Evolutionary conservation across 2,329 filamentous ascomycete species (phyloP), one percentile per base, ranked within the genome.

Genomic region (Fusarium continuum): DNA sequence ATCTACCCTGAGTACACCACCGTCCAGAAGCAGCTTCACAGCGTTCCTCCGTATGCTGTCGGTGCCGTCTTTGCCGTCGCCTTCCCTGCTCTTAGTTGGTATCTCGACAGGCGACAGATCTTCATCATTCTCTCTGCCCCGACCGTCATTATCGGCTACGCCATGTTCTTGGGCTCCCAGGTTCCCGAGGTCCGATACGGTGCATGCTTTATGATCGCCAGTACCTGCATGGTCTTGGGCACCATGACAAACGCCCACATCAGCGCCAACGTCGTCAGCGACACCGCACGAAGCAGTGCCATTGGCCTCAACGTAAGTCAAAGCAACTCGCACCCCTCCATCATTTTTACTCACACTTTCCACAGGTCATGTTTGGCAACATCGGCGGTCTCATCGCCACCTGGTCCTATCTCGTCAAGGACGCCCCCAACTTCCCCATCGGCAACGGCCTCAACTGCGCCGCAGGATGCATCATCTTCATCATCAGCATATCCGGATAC

Each of bases 311-410:
- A 71, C 38, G 69, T 72, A 65, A 64, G 68, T 55, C 8, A 23
- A 5, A 1, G 4, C 1, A 3, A 19, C 8, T 4, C 28, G 7
- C 13, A 16, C 3, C 4, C 5, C 10, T 11, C 9, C 2, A 5
- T 0, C 8, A n/a, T 5, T 4, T 16, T 8, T 20, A 14, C 51
- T 55, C 13, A 67, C 49, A 51, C 23, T 3, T 17, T 23, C 25
- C 6, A 4, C 8, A 71, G 69, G 69, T 71, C 52, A 71, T 71
- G 69, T 72, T 71, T 65, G 69, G 69, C 6, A 71, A 71, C 22
- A 55, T 91, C n/a, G 90, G 90, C 3, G 90, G 89, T 0, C 73
- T 91, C 28, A 82, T 88, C 52, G 82, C 83, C 0, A 89, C 87
- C 0, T 90, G 87, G 88, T 81, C 79, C 2, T 90, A 88, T 74